These are phyloP conservation scores for Bocquillonia castaneifolia DNA, from an alignment of 441 rosid species.

Conservation along the genomic window DNA sequence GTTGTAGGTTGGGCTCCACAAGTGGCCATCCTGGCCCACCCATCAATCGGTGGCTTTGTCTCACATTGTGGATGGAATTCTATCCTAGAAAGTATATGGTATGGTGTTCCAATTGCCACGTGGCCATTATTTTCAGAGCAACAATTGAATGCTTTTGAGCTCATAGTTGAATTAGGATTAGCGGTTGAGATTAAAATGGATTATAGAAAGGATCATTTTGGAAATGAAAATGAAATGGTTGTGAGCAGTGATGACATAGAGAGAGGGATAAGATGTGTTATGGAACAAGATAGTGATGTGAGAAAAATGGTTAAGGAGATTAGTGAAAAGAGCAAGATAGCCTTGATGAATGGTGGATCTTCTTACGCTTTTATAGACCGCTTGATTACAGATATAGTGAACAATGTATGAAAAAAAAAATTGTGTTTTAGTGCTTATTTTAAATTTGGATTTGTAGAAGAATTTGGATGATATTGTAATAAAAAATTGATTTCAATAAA, in stretches of 20 bases:
- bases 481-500: too few relatives aligned
- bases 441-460: too few relatives aligned
- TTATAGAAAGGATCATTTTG: not conserved
- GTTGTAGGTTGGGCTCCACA: slow-evolving; percentile 15
- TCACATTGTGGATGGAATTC: slow-evolving; percentile 17
- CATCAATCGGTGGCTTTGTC: slow-evolving; percentile 4
- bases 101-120: slow-evolving; percentile 15
- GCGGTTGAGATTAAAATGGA: slow-evolving; percentile 12
- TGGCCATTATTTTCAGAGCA: slow-evolving; percentile 12
- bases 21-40: slow-evolving; percentile 1
- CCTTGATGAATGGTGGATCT: slow-evolving; percentile 8
- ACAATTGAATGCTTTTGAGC: slow-evolving; percentile 9
- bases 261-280: slow-evolving; percentile 6
- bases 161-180: slow-evolving; percentile 6
- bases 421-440: not conserved
- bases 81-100: slow-evolving; percentile 3
- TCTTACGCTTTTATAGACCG: not conserved
- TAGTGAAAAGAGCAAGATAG: not conserved
- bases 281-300: slow-evolving; percentile 6
- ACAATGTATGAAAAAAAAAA: slow-evolving; percentile 5
- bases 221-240: not conserved
- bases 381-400: not conserved
- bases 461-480: too few relatives aligned
- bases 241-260: not conserved
- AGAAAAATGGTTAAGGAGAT: slow-evolving; percentile 5